Percentiles rank a stretch among this genome's conserved stretches.
These are phyloP conservation scores for Aspergillus neotritici DNA, from an alignment of 2,329 filamentous ascomycete species.

Conservation along the genomic window DNA sequence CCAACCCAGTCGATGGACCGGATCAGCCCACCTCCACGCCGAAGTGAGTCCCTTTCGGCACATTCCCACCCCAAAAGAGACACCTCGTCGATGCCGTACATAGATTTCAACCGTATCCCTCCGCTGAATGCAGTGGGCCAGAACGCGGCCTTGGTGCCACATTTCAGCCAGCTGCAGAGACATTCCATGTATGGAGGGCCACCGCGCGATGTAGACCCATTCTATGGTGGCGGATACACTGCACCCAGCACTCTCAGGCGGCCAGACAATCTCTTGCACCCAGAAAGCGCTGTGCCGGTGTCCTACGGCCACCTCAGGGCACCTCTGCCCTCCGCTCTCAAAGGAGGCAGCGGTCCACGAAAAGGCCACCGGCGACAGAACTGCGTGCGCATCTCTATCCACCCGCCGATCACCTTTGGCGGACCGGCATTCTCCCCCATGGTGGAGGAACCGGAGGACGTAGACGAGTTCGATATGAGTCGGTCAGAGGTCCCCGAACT, in stretches of 20 bases:
- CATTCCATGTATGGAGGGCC: constrained; percentile 17
- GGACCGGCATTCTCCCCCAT: constrained; percentile 30
- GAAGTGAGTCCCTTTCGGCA: constrained; percentile 28
- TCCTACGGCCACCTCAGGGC: constrained; percentile 18
- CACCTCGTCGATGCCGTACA: constrained; percentile 5
- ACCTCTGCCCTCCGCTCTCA: constrained; percentile 29
- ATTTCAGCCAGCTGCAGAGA: constrained; percentile 23
- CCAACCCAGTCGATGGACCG: constrained; percentile 22
- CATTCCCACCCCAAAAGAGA: constrained; percentile 15
- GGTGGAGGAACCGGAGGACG: constrained; percentile 32
- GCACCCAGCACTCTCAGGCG: constrained; percentile 1
- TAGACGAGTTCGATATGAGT: constrained; percentile 24
- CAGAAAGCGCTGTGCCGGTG: constrained; percentile 19
- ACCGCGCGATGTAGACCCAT: constrained; percentile 22
- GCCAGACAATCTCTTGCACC: constrained; percentile 8
- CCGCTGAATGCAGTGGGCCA: constrained; percentile 6
- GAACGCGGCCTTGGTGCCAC: constrained; percentile 13
- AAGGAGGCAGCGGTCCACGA: constrained; percentile 27
- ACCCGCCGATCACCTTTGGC: constrained; percentile 32
- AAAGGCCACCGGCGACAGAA: constrained; percentile 41
- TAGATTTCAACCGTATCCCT: constrained; percentile 14
- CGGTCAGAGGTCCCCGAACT: constrained; percentile 19
- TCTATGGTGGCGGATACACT: constrained; percentile 16
- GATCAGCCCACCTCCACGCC: constrained; percentile 21
- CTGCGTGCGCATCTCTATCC: constrained; percentile 39